Base-by-base conservation (phyloP, 495 filamentous ascomycete species). In the Delitschia confertaspora region DNA sequence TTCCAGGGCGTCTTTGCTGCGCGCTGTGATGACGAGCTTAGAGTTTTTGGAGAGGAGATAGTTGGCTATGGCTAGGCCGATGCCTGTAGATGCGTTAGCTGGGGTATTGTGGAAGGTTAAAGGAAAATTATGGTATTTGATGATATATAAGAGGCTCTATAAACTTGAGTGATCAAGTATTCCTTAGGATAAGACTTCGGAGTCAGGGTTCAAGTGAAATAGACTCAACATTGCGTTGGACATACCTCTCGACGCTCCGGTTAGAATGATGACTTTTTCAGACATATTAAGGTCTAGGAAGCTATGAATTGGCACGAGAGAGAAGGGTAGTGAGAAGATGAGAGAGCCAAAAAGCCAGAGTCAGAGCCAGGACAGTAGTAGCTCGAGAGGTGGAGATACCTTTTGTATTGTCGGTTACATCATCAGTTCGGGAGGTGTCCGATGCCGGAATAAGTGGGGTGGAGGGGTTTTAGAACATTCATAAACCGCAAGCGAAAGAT, bases 11-110 rank as follows among this genome's bases (percentile, higher is more conserved):
- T 71, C 70, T 30, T 71, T 60, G 47, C 72, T 83, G 43, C 91
- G 79, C 10, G 91, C 82, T 21, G 89, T 68, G 4, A 85, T 67
- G 29, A 95, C 75, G 14, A 94, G 70, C 33, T 82, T 84, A 66
- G 85, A 76, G 0, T 68, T 66, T 41, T 66, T 60, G n/a, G 68
- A 49, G 38, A 95, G 74, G 24, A 98, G 75, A 55, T 76, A 72
- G 49, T 82, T 69, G 21, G 83, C 73, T 19, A 89, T 75, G 7
- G 85, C 85, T 17, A 83, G 74, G 34, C 91, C 91, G 47, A 96
- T 83, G 25, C 91, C 89, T 64, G 22, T 17, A 11, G 3, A 69
- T 39, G n/a, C n/a, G 27, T 34, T 33, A 29, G 24, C 25, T 44
- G 20, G 19, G 31, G 21, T 19, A 16, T 26, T 11, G 19, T 22